A percentile compares a stretch with the other conserved stretches of the same genome.
Evolutionary conservation across 2,329 filamentous ascomycete species (phyloP).

Genomic region (Bipolaris victoriae): DNA sequence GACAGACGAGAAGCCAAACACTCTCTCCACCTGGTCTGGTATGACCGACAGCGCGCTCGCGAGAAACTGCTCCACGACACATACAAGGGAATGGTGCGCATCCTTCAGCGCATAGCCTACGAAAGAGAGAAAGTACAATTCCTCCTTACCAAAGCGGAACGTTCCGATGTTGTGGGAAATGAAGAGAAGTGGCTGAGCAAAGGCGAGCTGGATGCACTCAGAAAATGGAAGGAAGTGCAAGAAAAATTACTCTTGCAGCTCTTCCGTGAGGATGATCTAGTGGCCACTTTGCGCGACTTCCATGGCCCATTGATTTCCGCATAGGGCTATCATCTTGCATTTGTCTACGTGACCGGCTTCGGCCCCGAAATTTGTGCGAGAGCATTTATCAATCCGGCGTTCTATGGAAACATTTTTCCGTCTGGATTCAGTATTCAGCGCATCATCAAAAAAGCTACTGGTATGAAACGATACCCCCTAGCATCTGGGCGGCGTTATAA

Average conservation of each 20-base stretch:
- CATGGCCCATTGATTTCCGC: constrained; percentile 38
- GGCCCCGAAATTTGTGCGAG: background rate
- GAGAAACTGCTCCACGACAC: constrained; percentile 76
- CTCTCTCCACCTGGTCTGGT: constrained; percentile 91
- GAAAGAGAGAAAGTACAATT: constrained; percentile 74
- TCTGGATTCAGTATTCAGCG: background rate
- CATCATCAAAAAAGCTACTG: constrained; percentile 17
- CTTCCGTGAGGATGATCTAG: constrained; percentile 79
- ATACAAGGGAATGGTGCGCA: constrained; percentile 89
- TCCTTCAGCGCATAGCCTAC: constrained; percentile 77
- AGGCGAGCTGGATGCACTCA: constrained; percentile 72
- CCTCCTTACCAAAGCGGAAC: constrained; percentile 80
- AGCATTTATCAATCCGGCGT: constrained; percentile 2
- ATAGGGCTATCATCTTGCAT: constrained; percentile 8
- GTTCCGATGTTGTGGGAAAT: constrained; percentile 83
- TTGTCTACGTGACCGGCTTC: background rate
- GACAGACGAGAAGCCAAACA: constrained; percentile 79
- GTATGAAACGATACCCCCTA: constrained; percentile 14
- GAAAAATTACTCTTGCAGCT: constrained; percentile 80
- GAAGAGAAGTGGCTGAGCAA: constrained; percentile 80
- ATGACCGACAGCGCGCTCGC: constrained; percentile 75
- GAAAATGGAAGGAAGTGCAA: constrained; percentile 66
- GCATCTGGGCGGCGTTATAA: constrained; percentile 17
- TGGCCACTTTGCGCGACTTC: constrained; percentile 78
- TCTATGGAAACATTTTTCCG: background rate